Evolutionary conservation across 148 eudicot genomes (phyloP).

Genomic region (Chenopodium formosanum): DNA sequence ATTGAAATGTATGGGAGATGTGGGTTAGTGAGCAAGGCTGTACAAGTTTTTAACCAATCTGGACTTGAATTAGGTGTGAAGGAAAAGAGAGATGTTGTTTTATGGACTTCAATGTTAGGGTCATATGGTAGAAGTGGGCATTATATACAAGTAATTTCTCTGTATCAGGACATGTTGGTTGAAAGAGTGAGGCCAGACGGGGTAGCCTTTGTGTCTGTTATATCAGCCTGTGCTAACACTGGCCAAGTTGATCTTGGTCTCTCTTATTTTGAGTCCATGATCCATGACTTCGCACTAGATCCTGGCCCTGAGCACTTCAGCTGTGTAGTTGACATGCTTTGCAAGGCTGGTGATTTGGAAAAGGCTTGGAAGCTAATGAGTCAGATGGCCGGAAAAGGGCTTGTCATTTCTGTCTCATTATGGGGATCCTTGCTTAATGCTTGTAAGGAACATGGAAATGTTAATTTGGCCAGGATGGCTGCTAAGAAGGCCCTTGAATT

Average conservation of each 20-base stretch:
- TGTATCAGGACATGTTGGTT: slow-evolving; percentile 52
- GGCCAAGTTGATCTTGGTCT: slow-evolving; percentile 68
- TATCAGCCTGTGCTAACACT: slow-evolving; percentile 67
- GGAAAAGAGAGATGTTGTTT: slow-evolving; percentile 49
- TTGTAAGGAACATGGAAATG: slow-evolving; percentile 55
- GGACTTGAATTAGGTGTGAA: slow-evolving; percentile 42
- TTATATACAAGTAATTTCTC: slow-evolving; percentile 38
- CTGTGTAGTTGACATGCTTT: slow-evolving; percentile 62
- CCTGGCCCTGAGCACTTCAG: slow-evolving; percentile 67
- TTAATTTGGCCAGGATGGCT: slow-evolving; percentile 55
- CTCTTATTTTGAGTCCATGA: slow-evolving; percentile 56
- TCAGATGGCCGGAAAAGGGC: slow-evolving; percentile 37
- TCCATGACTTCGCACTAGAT: slow-evolving; percentile 41
- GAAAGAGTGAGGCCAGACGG: slow-evolving; percentile 62
- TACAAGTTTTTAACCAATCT: slow-evolving; percentile 42
- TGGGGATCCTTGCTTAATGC: slow-evolving; percentile 76
- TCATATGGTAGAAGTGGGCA: slow-evolving; percentile 59
- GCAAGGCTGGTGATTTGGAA: slow-evolving; percentile 74
- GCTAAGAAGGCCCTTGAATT: slow-evolving; percentile 66
- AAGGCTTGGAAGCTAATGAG: slow-evolving; percentile 57
- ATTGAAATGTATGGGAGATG: slow-evolving; percentile 83
- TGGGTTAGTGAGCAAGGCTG: slow-evolving; percentile 51
- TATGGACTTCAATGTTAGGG: slow-evolving; percentile 82
- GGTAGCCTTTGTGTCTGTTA: slow-evolving; percentile 56
- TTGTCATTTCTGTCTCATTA: slow-evolving; percentile 39